A percentile compares a stretch with the other conserved stretches of the same genome.
Evolutionary conservation across 169 alveolate genomes (phyloP).

Genomic region (Blepharisma undulans): DNA sequence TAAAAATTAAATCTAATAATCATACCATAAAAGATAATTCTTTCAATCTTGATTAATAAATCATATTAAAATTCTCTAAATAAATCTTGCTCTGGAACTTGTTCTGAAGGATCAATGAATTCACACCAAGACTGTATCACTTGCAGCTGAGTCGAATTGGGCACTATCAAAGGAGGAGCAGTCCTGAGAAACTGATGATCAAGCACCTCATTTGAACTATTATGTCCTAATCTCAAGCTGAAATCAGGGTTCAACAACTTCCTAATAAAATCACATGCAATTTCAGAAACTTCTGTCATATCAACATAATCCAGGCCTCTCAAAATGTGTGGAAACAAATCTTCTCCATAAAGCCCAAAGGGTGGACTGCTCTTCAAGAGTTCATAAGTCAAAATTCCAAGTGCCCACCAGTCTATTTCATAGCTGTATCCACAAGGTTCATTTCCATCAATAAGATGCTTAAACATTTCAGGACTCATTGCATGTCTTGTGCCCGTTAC

Average conservation of each 20-base stretch:
- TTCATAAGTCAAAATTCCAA: conserved; percentile 38
- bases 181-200: conserved; percentile 13
- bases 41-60: neutral
- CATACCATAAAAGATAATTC: neutral
- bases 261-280: conserved; percentile 9
- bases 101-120: conserved; percentile 6
- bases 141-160: neutral
- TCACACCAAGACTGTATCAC: conserved; percentile 12
- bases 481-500: conserved; percentile 35
- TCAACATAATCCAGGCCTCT: conserved; percentile 16
- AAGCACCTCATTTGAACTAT: conserved; percentile 13
- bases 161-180: neutral
- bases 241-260: conserved; percentile 4
- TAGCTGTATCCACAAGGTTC: neutral
- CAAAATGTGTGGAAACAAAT: neutral
- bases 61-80: conserved; percentile 19
- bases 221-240: neutral
- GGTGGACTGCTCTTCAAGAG: conserved; percentile 32
- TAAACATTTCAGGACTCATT: conserved; percentile 26
- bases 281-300: conserved; percentile 8
- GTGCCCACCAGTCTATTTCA: conserved; percentile 41
- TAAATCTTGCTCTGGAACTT: neutral
- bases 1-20: neutral
- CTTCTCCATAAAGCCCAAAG: conserved; percentile 40
- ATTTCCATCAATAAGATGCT: neutral